A percentile compares a stretch with the other conserved stretches of the same genome.
Evolutionary conservation across 176 grass and related monocot genomes (phyloP).

Genomic region (Musa beccarii): DNA sequence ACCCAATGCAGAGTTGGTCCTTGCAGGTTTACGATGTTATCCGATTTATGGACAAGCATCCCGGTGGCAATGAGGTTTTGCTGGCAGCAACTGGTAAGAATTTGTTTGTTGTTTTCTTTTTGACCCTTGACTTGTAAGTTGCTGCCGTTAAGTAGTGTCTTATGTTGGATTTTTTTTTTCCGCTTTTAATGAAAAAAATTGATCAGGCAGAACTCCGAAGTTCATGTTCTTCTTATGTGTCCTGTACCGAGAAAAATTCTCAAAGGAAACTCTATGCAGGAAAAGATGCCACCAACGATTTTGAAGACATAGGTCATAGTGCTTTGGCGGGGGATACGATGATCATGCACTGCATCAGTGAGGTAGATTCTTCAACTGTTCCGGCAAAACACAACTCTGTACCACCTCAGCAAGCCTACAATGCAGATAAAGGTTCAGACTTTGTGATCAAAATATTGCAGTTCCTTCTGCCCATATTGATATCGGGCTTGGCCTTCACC

Average conservation of each 20-base stretch:
- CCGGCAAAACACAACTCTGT: slow-evolving; percentile 21
- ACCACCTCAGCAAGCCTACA: neutral
- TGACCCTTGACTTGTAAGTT: neutral
- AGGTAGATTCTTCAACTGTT: slow-evolving; percentile 48
- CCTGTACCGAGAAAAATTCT: neutral
- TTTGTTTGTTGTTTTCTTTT: neutral
- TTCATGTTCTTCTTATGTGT: neutral
- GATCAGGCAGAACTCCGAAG: neutral
- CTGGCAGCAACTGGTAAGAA: slow-evolving; percentile 53
- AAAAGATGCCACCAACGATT: slow-evolving; percentile 79
- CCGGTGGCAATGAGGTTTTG: slow-evolving; percentile 80
- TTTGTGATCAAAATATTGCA: slow-evolving; percentile 27
- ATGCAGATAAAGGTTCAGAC: neutral
- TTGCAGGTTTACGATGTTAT: slow-evolving; percentile 80
- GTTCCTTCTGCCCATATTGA: slow-evolving; percentile 28
- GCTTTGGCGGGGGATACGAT: slow-evolving; percentile 49
- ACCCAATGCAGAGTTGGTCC: neutral
- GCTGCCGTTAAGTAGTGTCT: neutral
- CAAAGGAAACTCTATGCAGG: slow-evolving; percentile 22
- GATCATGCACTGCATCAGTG: slow-evolving; percentile 52
- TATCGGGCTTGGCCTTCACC: slow-evolving; percentile 27
- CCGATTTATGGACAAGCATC: slow-evolving; percentile 88
- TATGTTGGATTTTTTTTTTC: neutral
- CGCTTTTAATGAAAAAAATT: neutral
- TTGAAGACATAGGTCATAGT: slow-evolving; percentile 69